A percentile compares a stretch with the other conserved stretches of the same genome.
phyloP scores from a whole-genome alignment of 2,329 filamentous ascomycete genomes.

The Ophiocordyceps camponoti-floridani region DNA sequence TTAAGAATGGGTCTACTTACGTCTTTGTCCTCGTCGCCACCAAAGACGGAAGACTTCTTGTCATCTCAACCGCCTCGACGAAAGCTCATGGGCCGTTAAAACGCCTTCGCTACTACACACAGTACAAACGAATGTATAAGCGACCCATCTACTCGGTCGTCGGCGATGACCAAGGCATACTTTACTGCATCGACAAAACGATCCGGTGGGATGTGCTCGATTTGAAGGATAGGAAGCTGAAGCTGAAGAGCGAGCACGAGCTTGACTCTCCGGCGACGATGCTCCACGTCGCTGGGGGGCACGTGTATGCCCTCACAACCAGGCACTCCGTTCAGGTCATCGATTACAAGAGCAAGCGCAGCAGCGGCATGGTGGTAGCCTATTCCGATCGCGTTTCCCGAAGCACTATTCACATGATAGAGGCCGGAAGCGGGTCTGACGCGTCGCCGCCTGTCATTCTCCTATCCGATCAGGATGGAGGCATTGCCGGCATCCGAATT shows the following conservation, averaged over 20 bases:
- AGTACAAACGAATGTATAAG: conserved; percentile 25
- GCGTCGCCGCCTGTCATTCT: conserved; percentile 23
- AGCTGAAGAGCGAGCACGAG: conserved; percentile 23
- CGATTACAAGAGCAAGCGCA: conserved; percentile 19
- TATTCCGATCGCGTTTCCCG: conserved; percentile 28
- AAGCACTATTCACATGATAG: conserved; percentile 26
- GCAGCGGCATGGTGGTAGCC: conserved; percentile 16
- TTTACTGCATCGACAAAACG: conserved; percentile 33
- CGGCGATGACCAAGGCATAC: conserved; percentile 34
- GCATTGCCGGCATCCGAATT: conserved; percentile 31
- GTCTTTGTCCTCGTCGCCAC: conserved; percentile 45
- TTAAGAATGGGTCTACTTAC: conserved; percentile 37
- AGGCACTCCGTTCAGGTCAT: conserved; percentile 38
- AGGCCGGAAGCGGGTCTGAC: neutral
- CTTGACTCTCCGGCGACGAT: conserved; percentile 35
- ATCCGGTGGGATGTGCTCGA: conserved; percentile 41
- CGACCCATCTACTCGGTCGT: conserved; percentile 37
- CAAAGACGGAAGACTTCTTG: conserved; percentile 32
- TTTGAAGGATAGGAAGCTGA: conserved; percentile 29
- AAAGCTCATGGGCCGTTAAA: conserved; percentile 2
- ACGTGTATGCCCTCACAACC: conserved; percentile 31
- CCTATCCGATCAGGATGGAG: conserved; percentile 27
- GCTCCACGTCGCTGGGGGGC: conserved; percentile 27
- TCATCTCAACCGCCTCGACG: conserved; percentile 26
- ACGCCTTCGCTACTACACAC: conserved; percentile 31